phyloP scores from a whole-genome alignment of 2,329 filamentous ascomycete species.

The Arthrobotrys megalospora region DNA sequence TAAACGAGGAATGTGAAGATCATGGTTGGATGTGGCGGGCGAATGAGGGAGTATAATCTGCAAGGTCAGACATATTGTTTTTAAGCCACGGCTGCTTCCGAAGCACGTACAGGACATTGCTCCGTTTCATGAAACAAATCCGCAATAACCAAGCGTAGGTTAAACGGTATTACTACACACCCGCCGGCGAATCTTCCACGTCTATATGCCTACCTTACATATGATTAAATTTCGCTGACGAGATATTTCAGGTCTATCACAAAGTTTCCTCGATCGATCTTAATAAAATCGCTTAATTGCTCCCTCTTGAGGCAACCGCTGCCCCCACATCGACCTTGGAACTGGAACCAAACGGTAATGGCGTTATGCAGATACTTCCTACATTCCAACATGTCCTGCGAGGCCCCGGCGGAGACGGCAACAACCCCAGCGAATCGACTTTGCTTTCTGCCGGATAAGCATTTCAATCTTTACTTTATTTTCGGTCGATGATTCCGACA shows the following conservation, averaged over 20 bases:
- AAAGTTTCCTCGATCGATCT: conserved; percentile 38
- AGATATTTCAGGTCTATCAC: conserved; percentile 9
- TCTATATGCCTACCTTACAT: neutral
- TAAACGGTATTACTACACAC: neutral
- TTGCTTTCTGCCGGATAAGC: conserved; percentile 61
- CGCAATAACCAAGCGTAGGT: neutral
- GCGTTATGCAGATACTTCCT: conserved; percentile 57
- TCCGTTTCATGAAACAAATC: conserved; percentile 59
- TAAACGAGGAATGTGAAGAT: conserved; percentile 38
- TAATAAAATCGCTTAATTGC: conserved; percentile 55
- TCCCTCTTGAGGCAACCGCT: conserved; percentile 44
- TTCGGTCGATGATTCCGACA: conserved; percentile 58
- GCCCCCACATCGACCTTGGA: conserved; percentile 60
- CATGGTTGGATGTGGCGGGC: conserved; percentile 31
- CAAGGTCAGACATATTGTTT: conserved; percentile 5
- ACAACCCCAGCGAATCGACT: conserved; percentile 45
- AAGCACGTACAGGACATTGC: neutral
- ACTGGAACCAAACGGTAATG: conserved; percentile 61
- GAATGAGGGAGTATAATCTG: conserved; percentile 27
- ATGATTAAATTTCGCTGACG: neutral
- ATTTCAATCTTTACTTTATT: conserved; percentile 33
- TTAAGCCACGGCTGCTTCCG: conserved; percentile 60
- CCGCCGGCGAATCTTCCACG: conserved; percentile 1
- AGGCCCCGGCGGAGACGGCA: conserved; percentile 60
- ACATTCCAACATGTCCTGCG: conserved; percentile 36